Base-by-base conservation (phyloP, 331 rosid species). In the Malus hybrid region DNA sequence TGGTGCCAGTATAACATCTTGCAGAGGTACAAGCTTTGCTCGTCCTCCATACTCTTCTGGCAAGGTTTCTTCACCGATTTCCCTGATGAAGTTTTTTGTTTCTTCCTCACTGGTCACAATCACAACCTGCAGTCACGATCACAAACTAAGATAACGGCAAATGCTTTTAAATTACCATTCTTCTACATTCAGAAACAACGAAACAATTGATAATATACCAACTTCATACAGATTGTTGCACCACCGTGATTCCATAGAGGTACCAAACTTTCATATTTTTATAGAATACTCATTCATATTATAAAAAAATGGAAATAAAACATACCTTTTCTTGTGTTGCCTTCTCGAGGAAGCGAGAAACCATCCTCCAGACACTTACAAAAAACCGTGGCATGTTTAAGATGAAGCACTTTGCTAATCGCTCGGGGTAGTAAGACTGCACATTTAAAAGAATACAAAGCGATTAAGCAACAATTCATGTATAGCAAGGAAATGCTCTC, bases 391-490 rank as follows among this genome's bases (percentile, higher is more conserved):
- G 97, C 99, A 95, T 95, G 87, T 84, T 63, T 77, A 95, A 71
- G 69, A 95, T 76, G 82, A 76, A 95, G 62, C 86, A 87, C 80
- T 84, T 95, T 3, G 88, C 87, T 71, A 95, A 83, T 56, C 99
- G 96, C 76, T 95, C 99, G 6, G 99, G 99, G 87, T 95, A 95
- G 79, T 95, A 95, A 69, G 88, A 83, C 99, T 95, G 86, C 70
- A 84, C 62, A 52, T 76, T 19, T 52, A 24, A 73, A 65, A 10
- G 50, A 15, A 39, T 3, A 20, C n/a, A 54, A 32, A 33, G 36
- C 28, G 65, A 29, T 18, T 33, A 29, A 32, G 61, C 20, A 52
- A 66, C 46, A 61, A 8, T 42, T 61, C 7, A 61, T 73, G 55
- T 1, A 59, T 36, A 4, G 20, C 52, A 0, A 73, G 56, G 54